Percentiles rank a stretch among this genome's conserved stretches.
Conservation (phyloP, 768 basidiomycete species). For the Amanita brunnescens region DNA sequence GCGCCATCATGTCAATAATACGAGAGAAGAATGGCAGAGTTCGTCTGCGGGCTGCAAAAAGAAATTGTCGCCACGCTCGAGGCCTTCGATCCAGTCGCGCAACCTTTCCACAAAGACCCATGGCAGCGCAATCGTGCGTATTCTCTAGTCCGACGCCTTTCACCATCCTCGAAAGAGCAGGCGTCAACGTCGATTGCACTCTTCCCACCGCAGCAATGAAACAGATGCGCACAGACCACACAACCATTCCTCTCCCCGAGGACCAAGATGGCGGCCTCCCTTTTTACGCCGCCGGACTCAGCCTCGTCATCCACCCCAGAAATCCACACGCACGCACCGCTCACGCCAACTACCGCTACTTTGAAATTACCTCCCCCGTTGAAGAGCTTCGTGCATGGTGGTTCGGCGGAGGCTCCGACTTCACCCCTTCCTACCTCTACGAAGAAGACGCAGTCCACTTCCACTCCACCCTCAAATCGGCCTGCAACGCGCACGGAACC, state of each 20-base stretch:
- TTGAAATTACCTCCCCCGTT: conserved; percentile 97
- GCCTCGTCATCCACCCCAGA: conserved; percentile 87
- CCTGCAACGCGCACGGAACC: too few relatives aligned
- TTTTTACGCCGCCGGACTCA: conserved; percentile 88
- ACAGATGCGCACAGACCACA: too few relatives aligned
- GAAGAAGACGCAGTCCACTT: too few relatives aligned
- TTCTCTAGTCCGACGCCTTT: conserved; percentile 58
- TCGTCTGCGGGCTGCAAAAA: conserved; percentile 69
- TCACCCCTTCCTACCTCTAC: conserved; percentile 91
- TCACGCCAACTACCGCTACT: too few relatives aligned
- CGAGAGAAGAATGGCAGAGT: conserved; percentile 68
- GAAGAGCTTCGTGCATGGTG: conserved; percentile 71
- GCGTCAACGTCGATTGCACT: conserved; percentile 86
- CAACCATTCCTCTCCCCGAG: too few relatives aligned
- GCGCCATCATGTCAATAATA: too few relatives aligned
- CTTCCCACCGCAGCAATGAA: conserved; percentile 84
- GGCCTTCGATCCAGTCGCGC: conserved; percentile 61
- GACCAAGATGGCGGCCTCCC: too few relatives aligned
- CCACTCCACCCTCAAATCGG: too few relatives aligned
- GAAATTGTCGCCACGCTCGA: conserved; percentile 74
- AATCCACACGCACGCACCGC: conserved; percentile 93
- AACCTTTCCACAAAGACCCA: conserved; percentile 72
- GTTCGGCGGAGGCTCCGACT: too few relatives aligned
- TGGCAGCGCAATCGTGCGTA: conserved; percentile 80
- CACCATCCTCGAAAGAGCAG: conserved; percentile 85